These are phyloP conservation scores for Mimosa pudica DNA, from an alignment of 306 rosid genomes.

Conservation along the genomic window DNA sequence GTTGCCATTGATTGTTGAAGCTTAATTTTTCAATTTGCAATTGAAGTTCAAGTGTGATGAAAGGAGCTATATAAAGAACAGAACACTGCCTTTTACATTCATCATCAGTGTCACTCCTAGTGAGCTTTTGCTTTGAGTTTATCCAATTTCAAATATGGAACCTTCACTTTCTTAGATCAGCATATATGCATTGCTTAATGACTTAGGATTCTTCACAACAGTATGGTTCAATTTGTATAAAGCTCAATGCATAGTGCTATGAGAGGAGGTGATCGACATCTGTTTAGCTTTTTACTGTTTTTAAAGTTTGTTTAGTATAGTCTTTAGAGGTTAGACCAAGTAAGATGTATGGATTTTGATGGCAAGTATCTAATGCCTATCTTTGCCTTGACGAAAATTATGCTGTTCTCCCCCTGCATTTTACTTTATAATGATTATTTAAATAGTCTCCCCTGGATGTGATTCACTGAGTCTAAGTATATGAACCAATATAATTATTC, in stretches of 20 bases:
- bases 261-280: not conserved
- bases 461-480: not conserved
- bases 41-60: conserved; percentile 2
- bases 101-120: conserved; percentile 14
- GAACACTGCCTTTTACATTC: conserved; percentile 1
- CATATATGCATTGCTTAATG: conserved; percentile 61
- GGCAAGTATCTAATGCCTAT: not conserved
- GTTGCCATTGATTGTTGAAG: conserved; percentile 35
- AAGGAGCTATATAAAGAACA: not conserved
- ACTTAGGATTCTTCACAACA: conserved; percentile 33
- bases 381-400: not conserved
- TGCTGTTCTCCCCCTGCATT: not conserved
- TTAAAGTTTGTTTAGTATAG: not conserved
- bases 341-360: not conserved
- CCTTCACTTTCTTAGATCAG: conserved; percentile 41
- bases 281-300: not conserved
- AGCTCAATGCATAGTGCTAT: not conserved
- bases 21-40: not conserved
- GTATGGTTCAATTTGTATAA: no score
- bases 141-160: not conserved
- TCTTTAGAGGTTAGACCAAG: not conserved
- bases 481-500: not conserved
- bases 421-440: conserved; percentile 2
- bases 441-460: not conserved
- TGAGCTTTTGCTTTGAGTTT: conserved; percentile 20